Evolutionary conservation across 73 alveolate species (phyloP).

Genomic region (Paramecium sonneborni): DNA sequence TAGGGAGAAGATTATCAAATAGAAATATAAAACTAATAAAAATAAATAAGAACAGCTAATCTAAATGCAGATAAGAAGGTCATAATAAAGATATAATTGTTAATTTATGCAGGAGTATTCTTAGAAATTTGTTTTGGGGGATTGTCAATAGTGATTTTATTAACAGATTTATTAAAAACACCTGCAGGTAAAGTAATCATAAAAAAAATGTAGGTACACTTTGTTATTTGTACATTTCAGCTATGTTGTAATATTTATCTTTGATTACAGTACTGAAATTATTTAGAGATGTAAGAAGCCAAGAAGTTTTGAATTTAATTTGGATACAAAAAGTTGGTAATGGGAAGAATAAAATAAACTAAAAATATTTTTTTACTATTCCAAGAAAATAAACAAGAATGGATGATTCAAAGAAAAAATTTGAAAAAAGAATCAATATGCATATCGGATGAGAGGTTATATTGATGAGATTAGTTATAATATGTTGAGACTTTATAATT

Average conservation of each 20-base stretch:
- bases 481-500: no score
- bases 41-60: neutral
- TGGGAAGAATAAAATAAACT: neutral
- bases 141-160: neutral
- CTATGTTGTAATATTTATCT: neutral
- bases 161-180: neutral
- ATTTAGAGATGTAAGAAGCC: slow-evolving; percentile 50
- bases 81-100: neutral
- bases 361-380: neutral
- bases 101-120: slow-evolving; percentile 32
- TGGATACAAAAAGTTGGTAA: slow-evolving; percentile 42
- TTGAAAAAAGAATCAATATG: slow-evolving; percentile 48
- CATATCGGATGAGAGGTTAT: neutral
- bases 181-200: neutral
- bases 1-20: neutral
- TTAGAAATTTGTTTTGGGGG: slow-evolving; percentile 9
- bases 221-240: slow-evolving; percentile 9
- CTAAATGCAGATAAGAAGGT: slow-evolving; percentile 11
- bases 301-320: slow-evolving; percentile 23
- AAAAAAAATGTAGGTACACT: neutral
- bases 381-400: neutral
- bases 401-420: slow-evolving; percentile 46
- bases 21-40: neutral
- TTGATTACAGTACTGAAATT: slow-evolving; percentile 8
- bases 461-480: no score